Base-by-base conservation (phyloP, 75 land plant species). In the Sequoia sempervirens region DNA sequence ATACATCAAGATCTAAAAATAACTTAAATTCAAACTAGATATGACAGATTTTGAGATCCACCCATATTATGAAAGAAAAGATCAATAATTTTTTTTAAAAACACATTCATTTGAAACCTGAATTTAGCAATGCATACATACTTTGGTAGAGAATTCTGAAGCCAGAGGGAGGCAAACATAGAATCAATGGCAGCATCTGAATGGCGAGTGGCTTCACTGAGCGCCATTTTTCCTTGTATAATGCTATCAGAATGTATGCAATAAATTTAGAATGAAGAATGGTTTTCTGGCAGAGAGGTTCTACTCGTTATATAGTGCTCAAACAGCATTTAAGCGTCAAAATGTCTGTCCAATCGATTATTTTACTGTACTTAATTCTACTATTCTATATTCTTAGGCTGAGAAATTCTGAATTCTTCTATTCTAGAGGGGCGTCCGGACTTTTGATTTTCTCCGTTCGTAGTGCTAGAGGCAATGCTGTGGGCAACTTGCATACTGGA, bases 161-260 rank as follows among this genome's bases (percentile, higher is more conserved):
- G 88, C 74, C 86, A 88, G n/a, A 88, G 87, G 83, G 91, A 88
- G 68, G 91, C 91, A 74, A 90, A 90, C 46, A 86, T 90, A 58
- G 90, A 90, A 36, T 90, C 83, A 82, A 88, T 38, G 52, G 38
- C 41, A 40, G 20, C 64, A 28, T 88, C 89, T n/a, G 89, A 74
- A 52, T 82, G 40, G 8, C 7, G n/a, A 0, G 66, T 23, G 9
- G 66, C 28, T 61, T 61, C 66, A 1, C 28, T 23, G n/a, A 61
- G 66, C 66, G n/a, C 66, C 66, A 61, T 61, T 61, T 20, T 61
- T 0, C 0, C n/a, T 26, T 61, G 66, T 61, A 23, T 61, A 23
- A 61, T 23, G 8, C 26, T 61, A 20, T 61, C 66, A 61, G 8
- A 61, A 61, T 20, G n/a, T 23, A 61, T 23, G 0, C 0, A 0